These are phyloP conservation scores for Xylogone sp. DNA, from an alignment of 2,329 filamentous ascomycete species.

Conservation along the genomic window DNA sequence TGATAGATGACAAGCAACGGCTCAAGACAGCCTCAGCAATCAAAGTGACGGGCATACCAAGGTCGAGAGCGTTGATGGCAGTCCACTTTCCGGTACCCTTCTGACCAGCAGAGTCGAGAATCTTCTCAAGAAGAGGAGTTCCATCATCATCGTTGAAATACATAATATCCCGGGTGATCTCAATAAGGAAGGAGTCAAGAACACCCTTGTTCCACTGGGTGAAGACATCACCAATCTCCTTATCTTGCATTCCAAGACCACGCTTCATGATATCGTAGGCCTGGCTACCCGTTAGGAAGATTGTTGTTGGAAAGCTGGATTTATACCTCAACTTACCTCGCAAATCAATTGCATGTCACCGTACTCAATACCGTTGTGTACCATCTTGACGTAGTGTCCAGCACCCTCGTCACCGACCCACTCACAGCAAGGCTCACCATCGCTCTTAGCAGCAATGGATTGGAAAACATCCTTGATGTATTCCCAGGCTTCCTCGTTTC, in stretches of 20 bases:
- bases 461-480: slow-evolving; percentile 99
- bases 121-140: slow-evolving; percentile 92
- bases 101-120: slow-evolving; percentile 96
- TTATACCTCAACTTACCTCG: slow-evolving; percentile 62
- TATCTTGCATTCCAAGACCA: slow-evolving; percentile 80
- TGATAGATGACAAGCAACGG: slow-evolving; percentile 90
- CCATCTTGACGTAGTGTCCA: slow-evolving; percentile 99
- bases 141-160: slow-evolving; percentile 97
- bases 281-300: slow-evolving; percentile 42
- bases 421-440: slow-evolving; percentile 96
- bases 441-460: slow-evolving; percentile 94
- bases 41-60: slow-evolving; percentile 96
- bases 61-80: slow-evolving; percentile 96
- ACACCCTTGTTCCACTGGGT: slow-evolving; percentile 98
- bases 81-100: slow-evolving; percentile 99
- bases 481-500: slow-evolving; percentile 96
- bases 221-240: slow-evolving; percentile 95
- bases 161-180: slow-evolving; percentile 98
- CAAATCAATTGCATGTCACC: slow-evolving; percentile 99
- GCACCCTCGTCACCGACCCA: slow-evolving; percentile 99
- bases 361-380: slow-evolving; percentile 99
- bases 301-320: not conserved
- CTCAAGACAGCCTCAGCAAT: slow-evolving; percentile 97
- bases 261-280: slow-evolving; percentile 99
- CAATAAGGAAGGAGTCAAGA: slow-evolving; percentile 97